phyloP scores from a whole-genome alignment of 345 rosid genomes.

The Camelina hispida region DNA sequence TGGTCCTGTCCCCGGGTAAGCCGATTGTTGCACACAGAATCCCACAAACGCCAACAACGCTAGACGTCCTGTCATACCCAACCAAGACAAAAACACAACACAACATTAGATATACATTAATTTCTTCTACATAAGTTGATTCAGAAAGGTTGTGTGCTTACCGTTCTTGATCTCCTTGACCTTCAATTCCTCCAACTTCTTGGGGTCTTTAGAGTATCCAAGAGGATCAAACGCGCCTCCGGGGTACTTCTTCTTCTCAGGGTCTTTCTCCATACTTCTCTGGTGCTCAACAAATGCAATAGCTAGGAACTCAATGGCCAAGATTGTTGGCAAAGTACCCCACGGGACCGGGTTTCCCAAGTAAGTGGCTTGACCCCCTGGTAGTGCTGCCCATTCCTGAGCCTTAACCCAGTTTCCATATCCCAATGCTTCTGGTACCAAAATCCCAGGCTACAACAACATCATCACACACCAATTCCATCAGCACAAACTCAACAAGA shows the following conservation, averaged over 20 bases:
- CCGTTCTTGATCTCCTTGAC: constrained; percentile 97
- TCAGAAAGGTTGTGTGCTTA: constrained; percentile 28
- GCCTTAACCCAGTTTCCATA: constrained; percentile 99
- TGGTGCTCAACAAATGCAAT: constrained; percentile 96
- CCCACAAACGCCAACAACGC: constrained; percentile 96
- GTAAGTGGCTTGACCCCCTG: constrained; percentile 98
- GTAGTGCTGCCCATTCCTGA: constrained; percentile 96
- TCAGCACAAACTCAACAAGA: neutral
- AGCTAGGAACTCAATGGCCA: constrained; percentile 84
- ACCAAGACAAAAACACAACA: neutral
- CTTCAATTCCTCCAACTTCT: constrained; percentile 86
- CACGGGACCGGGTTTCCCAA: constrained; percentile 94
- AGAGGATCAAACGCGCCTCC: constrained; percentile 98
- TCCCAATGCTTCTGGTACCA: constrained; percentile 93
- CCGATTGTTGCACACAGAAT: constrained; percentile 93
- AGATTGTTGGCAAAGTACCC: constrained; percentile 90
- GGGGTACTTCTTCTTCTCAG: constrained; percentile 95
- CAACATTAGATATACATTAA: constrained; percentile 16
- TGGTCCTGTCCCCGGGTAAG: constrained; percentile 97
- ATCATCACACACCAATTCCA: constrained; percentile 7
- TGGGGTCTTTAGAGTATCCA: constrained; percentile 96
- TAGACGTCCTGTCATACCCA: constrained; percentile 64
- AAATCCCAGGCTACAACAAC: constrained; percentile 76
- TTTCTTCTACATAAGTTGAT: constrained; percentile 1
- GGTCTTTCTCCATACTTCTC: constrained; percentile 97